phyloP scores from a whole-genome alignment of 345 rosid genomes.

The Lagerstroemia speciosa region DNA sequence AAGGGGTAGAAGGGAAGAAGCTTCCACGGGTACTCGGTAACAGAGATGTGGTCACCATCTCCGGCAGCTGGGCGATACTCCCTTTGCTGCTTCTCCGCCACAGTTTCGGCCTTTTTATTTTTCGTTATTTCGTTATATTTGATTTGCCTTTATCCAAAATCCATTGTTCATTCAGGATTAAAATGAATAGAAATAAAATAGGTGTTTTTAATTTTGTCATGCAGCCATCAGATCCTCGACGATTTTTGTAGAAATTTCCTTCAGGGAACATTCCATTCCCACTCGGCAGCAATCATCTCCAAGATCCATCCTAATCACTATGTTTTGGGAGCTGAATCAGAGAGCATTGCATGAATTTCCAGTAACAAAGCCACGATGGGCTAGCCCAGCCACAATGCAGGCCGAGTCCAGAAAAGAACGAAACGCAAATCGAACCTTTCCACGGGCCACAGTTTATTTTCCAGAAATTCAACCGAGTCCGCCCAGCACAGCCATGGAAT shows the following conservation, averaged over 20 bases:
- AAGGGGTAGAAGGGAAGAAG: slow-evolving; percentile 3
- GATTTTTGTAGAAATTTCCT: too few relatives aligned
- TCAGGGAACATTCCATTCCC: not conserved
- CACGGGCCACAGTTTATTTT: not conserved
- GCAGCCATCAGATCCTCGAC: too few relatives aligned
- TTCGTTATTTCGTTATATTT: not conserved
- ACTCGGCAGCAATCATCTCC: not conserved
- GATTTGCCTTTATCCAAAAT: not conserved
- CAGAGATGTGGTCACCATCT: slow-evolving; percentile 3
- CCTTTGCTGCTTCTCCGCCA: not conserved
- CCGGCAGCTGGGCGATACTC: not conserved
- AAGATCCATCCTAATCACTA: not conserved
- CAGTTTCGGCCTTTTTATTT: not conserved
- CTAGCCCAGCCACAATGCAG: too few relatives aligned
- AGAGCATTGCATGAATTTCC: too few relatives aligned
- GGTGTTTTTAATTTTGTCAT: too few relatives aligned
- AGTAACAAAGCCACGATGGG: too few relatives aligned
- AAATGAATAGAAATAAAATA: too few relatives aligned
- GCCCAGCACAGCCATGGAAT: not conserved
- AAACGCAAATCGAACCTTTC: not conserved
- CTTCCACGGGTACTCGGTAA: not conserved
- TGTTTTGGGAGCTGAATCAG: too few relatives aligned
- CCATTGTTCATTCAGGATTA: too few relatives aligned
- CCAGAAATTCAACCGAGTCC: too few relatives aligned
- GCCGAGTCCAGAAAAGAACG: not conserved